Conservation (phyloP, 2,329 filamentous ascomycete species). For the Dendrostoma leiphaemia region DNA sequence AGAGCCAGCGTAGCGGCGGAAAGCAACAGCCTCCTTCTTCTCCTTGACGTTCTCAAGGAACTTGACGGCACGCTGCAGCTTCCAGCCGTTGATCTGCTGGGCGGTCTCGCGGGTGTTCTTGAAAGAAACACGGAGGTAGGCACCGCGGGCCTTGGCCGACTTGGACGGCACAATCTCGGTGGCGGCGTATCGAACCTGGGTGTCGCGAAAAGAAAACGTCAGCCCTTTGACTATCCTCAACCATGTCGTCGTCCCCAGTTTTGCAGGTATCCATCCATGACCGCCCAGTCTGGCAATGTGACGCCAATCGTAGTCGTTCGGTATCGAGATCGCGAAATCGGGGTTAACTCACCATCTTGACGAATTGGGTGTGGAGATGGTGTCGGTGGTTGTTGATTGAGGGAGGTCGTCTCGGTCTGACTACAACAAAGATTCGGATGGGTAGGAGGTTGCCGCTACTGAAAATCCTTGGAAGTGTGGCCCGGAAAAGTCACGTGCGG, state of each 20-base stretch:
- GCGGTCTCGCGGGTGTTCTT: slow-evolving; percentile 99
- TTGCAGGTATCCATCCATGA: slow-evolving; percentile 1
- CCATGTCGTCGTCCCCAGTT: slow-evolving; percentile 4
- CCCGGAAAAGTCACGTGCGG: slow-evolving; percentile 1
- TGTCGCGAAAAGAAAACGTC: slow-evolving; percentile 16
- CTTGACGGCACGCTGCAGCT: slow-evolving; percentile 87
- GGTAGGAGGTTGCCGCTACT: neutral
- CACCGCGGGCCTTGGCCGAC: slow-evolving; percentile 96
- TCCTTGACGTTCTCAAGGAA: slow-evolving; percentile 98
- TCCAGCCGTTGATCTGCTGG: slow-evolving; percentile 99
- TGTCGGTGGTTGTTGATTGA: slow-evolving; percentile 17
- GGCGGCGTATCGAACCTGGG: slow-evolving; percentile 92
- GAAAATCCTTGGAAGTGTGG: slow-evolving; percentile 7
- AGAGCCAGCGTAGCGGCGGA: slow-evolving; percentile 95
- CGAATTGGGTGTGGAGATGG: slow-evolving; percentile 19
- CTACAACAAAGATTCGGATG: slow-evolving; percentile 1
- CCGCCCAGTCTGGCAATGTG: slow-evolving; percentile 10
- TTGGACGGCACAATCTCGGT: slow-evolving; percentile 83
- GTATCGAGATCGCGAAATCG: slow-evolving; percentile 13
- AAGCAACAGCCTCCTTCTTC: slow-evolving; percentile 96
- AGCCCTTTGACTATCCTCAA: slow-evolving; percentile 3
- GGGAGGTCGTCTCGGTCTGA: slow-evolving; percentile 10
- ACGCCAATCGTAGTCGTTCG: neutral
- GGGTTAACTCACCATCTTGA: slow-evolving; percentile 20
- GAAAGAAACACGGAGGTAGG: slow-evolving; percentile 98